These are phyloP conservation scores for Backusella tuberculispora DNA, from an alignment of 192 early-diverging fungal genomes.

Conservation along the genomic window DNA sequence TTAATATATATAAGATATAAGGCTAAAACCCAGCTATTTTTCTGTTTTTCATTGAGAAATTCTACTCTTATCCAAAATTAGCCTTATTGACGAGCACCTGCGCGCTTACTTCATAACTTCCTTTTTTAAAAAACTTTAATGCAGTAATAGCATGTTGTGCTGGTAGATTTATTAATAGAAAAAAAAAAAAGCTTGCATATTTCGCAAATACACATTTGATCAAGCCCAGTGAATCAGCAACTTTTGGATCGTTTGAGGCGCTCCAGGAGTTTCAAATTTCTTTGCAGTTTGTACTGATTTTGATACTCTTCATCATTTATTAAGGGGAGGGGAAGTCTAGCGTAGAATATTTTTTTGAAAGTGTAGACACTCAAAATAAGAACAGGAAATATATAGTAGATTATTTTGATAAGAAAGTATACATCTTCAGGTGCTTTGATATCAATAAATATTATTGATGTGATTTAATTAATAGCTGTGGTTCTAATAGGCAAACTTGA, in stretches of 20 bases:
- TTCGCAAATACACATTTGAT: conserved; percentile 90
- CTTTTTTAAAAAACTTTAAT: conserved; percentile 85
- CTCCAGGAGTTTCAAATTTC: conserved; percentile 79
- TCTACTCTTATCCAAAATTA: too few relatives aligned
- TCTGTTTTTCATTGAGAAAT: too few relatives aligned
- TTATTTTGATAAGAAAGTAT: conserved; percentile 72
- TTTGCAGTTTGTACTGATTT: conserved; percentile 65
- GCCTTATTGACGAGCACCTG: too few relatives aligned
- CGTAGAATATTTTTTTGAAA: conserved; percentile 58
- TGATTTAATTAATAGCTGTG: too few relatives aligned
- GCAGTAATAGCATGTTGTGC: conserved; percentile 85
- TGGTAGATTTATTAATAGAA: conserved; percentile 72
- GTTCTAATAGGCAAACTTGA: background rate
- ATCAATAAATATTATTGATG: background rate
- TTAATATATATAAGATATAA: too few relatives aligned
- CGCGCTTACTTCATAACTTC: conserved; percentile 59
- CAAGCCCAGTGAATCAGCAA: conserved; percentile 89
- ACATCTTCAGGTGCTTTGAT: conserved; percentile 21
- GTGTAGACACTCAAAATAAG: conserved; percentile 71
- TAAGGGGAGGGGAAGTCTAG: conserved; percentile 74
- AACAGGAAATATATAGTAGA: conserved; percentile 85
- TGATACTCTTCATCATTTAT: conserved; percentile 71
- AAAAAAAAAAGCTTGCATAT: conserved; percentile 95
- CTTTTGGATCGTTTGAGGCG: conserved; percentile 65
- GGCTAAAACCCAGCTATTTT: too few relatives aligned